phyloP scores from a whole-genome alignment of 192 early-diverging fungal genomes.

The Gonapodya prolifera region DNA sequence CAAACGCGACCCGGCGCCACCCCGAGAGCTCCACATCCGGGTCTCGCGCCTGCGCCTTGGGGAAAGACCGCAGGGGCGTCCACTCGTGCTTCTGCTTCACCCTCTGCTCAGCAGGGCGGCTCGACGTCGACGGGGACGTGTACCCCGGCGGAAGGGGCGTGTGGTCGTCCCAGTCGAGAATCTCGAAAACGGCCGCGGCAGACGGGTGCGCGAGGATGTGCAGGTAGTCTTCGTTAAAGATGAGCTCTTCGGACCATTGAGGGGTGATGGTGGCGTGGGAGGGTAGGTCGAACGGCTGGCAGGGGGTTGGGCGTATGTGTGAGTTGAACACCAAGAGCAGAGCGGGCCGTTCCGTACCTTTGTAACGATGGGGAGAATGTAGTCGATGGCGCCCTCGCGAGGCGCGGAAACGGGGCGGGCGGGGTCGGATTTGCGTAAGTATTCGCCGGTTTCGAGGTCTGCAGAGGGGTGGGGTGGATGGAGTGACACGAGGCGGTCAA shows the following conservation, averaged over 20 bases:
- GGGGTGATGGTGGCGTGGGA: slow-evolving; percentile 23
- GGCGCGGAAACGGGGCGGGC: neutral
- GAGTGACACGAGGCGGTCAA: too few species aligned
- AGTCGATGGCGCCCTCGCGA: slow-evolving; percentile 11
- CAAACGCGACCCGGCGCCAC: slow-evolving; percentile 33
- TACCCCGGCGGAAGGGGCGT: slow-evolving; percentile 5
- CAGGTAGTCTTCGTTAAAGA: slow-evolving; percentile 28
- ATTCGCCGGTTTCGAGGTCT: neutral
- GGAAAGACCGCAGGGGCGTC: neutral
- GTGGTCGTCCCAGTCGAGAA: slow-evolving; percentile 26
- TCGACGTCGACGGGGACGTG: neutral
- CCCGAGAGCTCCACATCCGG: slow-evolving; percentile 14
- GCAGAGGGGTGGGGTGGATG: neutral
- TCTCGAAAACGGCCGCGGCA: slow-evolving; percentile 29
- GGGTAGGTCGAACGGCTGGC: slow-evolving; percentile 25
- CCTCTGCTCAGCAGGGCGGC: neutral
- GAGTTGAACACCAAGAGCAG: slow-evolving; percentile 1
- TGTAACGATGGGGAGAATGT: slow-evolving; percentile 27
- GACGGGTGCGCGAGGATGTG: slow-evolving; percentile 12
- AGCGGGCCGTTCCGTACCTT: slow-evolving; percentile 15
- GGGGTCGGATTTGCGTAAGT: neutral
- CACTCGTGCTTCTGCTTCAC: neutral
- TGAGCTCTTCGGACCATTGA: slow-evolving; percentile 28
- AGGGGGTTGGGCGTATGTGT: neutral
- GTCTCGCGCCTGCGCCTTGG: neutral